A percentile compares a stretch with the other conserved stretches of the same genome.
These are phyloP conservation scores for Cercophora newfieldiana DNA, from an alignment of 495 filamentous ascomycete genomes.

Conservation along the genomic window DNA sequence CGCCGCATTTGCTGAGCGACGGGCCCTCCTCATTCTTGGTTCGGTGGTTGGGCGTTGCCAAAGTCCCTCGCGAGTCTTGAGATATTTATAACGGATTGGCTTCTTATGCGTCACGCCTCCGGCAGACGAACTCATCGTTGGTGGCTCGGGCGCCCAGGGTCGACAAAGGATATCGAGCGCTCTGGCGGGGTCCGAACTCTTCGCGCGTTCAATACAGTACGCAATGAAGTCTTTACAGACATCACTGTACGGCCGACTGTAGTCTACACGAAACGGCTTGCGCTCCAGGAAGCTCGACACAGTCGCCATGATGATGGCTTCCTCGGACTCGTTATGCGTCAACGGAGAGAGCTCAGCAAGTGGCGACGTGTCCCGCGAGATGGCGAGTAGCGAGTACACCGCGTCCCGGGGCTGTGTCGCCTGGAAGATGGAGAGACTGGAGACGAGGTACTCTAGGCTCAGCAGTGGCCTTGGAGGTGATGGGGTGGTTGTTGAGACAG, in stretches of 20 bases:
- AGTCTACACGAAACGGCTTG: conserved; percentile 35
- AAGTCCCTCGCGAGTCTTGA: background rate
- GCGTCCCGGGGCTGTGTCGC: conserved; percentile 33
- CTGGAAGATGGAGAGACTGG: conserved; percentile 32
- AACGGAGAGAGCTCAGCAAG: conserved; percentile 8
- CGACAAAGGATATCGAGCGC: conserved; percentile 37
- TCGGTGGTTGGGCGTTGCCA: background rate
- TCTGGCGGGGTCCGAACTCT: conserved; percentile 10
- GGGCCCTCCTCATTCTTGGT: too few relatives aligned
- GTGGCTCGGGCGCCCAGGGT: conserved; percentile 27
- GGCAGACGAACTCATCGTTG: conserved; percentile 18
- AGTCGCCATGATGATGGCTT: conserved; percentile 2
- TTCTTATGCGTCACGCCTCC: background rate
- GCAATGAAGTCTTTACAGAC: conserved; percentile 35
- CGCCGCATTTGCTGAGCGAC: too few relatives aligned
- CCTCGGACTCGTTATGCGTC: conserved; percentile 2
- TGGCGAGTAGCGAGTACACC: conserved; percentile 34
- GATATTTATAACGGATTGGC: conserved; percentile 24
- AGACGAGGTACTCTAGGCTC: conserved; percentile 36
- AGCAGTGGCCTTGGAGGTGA: conserved; percentile 15
- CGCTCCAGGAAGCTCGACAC: conserved; percentile 9
- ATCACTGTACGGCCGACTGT: conserved; percentile 33
- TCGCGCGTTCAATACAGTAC: conserved; percentile 30
- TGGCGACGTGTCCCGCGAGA: conserved; percentile 31
- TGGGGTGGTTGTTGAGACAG: background rate